phyloP scores from a whole-genome alignment of 1,284 basidiomycete genomes.

The Sporisorium graminicola region DNA sequence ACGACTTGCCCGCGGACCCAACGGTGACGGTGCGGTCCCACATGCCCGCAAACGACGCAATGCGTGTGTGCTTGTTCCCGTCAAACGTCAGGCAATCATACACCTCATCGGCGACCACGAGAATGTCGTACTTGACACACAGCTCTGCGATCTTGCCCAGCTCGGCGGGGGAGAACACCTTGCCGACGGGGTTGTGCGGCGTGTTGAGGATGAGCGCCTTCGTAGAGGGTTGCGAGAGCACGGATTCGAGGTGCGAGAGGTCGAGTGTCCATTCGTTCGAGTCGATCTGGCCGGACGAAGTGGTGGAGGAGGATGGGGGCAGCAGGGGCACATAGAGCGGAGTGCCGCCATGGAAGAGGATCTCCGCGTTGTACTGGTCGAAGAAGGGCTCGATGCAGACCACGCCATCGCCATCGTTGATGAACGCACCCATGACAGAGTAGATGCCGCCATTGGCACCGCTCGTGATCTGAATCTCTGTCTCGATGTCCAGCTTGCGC shows the following conservation, averaged over 20 bases:
- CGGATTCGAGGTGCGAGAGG: constrained; percentile 75
- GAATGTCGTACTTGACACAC: constrained; percentile 90
- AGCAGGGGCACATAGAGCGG: constrained; percentile 95
- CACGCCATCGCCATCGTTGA: constrained; percentile 81
- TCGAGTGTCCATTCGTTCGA: constrained; percentile 73
- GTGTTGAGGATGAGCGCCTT: constrained; percentile 75
- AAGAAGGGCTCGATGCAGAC: constrained; percentile 97
- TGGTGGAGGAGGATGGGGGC: constrained; percentile 74
- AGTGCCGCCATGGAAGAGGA: constrained; percentile 76
- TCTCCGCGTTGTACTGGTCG: constrained; percentile 82
- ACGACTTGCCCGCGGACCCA: constrained; percentile 84
- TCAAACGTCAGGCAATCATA: constrained; percentile 96
- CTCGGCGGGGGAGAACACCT: constrained; percentile 88
- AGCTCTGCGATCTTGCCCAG: constrained; percentile 85
- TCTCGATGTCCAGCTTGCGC: constrained; percentile 82
- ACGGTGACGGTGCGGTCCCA: constrained; percentile 93
- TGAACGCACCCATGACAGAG: constrained; percentile 57
- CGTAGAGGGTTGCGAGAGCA: constrained; percentile 83
- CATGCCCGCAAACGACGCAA: constrained; percentile 84
- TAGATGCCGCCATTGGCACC: constrained; percentile 78
- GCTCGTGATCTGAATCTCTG: constrained; percentile 91
- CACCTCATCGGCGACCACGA: constrained; percentile 92
- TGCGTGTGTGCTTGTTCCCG: constrained; percentile 86
- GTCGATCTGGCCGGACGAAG: constrained; percentile 20
- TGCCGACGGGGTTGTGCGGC: constrained; percentile 81